Evolutionary conservation across 192 early-diverging fungal species (phyloP), one percentile per base, ranked within the genome.

Genomic region (Backusella mclennaniae): DNA sequence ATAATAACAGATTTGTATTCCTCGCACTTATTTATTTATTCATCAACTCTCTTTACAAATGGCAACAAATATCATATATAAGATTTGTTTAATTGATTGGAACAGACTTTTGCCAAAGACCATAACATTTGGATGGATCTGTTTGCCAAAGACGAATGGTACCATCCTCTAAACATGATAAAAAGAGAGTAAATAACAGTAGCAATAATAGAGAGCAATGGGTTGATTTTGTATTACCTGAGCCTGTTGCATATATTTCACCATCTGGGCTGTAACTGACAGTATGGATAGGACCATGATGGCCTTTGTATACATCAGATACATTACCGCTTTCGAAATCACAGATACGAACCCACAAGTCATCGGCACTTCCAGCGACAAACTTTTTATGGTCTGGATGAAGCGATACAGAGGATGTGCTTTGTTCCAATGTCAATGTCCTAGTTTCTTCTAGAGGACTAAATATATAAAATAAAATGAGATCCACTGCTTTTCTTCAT

Each of bases 111-210:
- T 95, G 90, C 95, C 95, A 97, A 63, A 95, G 80, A 9, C 95
- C 95, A 77, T 96, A 96, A 19, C 89, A 81, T 23, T 89, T 92
- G 31, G 92, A 93, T 12, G 96, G 95, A 35, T 83, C 87, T 6
- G 94, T 91, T 82, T 97, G 95, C 96, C 96, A 97, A 68, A 97
- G 84, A 67, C 95, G 85, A 59, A 97, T 94, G 4, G 96, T 97
- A 0, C 96, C 96, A 75, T 97, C 96, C 82, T 97, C 96, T 85
- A 11, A 21, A 68, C 6, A 36, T 52, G 9, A 35, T 63, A 71
- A 33, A 59, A 49, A 46, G 4, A 35, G 0, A 36, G 6, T 29
- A 69, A 46, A 49, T 2, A 39, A 11, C 11, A 0, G 9, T 33
- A 39, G 2, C 38, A 46, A 26, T 11, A 33, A 15, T 35, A 33